phyloP scores from a whole-genome alignment of 23 red algal species.

The Porphyridium purpureum region DNA sequence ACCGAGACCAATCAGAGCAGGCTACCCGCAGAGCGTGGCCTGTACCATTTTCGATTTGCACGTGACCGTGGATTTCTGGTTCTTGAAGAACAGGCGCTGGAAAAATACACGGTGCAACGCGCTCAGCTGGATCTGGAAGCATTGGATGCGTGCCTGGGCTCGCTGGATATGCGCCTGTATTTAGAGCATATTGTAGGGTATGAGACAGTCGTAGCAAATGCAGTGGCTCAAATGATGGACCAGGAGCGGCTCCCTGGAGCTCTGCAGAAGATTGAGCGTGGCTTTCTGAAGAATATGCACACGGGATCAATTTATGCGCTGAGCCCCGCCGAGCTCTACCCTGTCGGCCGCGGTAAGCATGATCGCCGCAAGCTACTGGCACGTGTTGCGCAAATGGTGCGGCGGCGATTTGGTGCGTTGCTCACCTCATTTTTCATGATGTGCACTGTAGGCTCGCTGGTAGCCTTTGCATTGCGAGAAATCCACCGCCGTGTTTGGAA shows the following conservation, averaged over 20 bases:
- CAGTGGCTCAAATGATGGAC: too few species aligned
- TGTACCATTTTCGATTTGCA: conserved; percentile 36
- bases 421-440: conserved; percentile 78
- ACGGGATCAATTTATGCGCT: too few species aligned
- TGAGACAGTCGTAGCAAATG: conserved; percentile 69
- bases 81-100: conserved; percentile 23
- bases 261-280: conserved; percentile 4
- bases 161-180: conserved; percentile 18
- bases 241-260: too few species aligned
- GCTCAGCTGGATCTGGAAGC: conserved; percentile 10
- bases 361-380: conserved; percentile 2
- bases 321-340: conserved; percentile 3
- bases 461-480: conserved; percentile 67
- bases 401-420: conserved; percentile 28
- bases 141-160: conserved; percentile 37
- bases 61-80: conserved; percentile 62
- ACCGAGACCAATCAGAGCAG: not conserved
- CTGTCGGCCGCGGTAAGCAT: conserved; percentile 6
- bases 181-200: conserved; percentile 48
- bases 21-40: not conserved
- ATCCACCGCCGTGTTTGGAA: conserved; percentile 75
- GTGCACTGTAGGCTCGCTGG: conserved; percentile 59
- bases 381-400: not conserved
- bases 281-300: conserved; percentile 6
- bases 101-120: conserved; percentile 37